Evolutionary conservation across 169 alveolate species (phyloP).

Genomic region (Eimeria necatrix): DNA sequence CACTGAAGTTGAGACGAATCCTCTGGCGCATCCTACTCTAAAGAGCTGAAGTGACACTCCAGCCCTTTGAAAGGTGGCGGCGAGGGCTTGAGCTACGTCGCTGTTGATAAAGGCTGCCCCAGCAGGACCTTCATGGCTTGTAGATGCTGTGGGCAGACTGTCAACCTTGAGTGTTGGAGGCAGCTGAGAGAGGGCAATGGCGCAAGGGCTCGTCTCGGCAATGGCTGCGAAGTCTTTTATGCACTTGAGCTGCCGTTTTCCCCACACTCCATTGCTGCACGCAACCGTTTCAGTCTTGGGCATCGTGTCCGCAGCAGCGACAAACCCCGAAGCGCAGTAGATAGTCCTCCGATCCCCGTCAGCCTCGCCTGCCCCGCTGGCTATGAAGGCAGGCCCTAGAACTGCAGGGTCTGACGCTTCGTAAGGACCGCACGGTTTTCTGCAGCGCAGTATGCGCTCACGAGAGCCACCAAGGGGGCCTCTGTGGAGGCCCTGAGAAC

Average conservation of each 20-base stretch:
- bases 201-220: constrained; percentile 75
- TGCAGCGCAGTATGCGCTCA: constrained; percentile 51
- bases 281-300: constrained; percentile 29
- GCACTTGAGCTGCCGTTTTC: constrained; percentile 63
- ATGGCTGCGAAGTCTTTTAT: constrained; percentile 59
- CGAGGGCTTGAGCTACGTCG: constrained; percentile 68
- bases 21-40: constrained; percentile 70
- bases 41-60: constrained; percentile 72
- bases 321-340: constrained; percentile 74
- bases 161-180: constrained; percentile 42
- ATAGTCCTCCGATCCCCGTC: constrained; percentile 64
- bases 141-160: not conserved
- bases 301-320: constrained; percentile 10
- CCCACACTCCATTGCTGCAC: constrained; percentile 78
- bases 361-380: constrained; percentile 69
- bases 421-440: constrained; percentile 79
- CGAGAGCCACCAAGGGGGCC: not conserved
- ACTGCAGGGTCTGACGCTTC: constrained; percentile 70
- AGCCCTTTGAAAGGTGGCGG: constrained; percentile 47
- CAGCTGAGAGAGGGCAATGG: constrained; percentile 65
- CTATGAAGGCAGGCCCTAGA: constrained; percentile 59
- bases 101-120: constrained; percentile 10
- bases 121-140: not conserved
- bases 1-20: constrained; percentile 23
- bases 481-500: not conserved